These are phyloP conservation scores for Zymoseptoria crescenta DNA, from an alignment of 2,329 filamentous ascomycete species.

Conservation along the genomic window DNA sequence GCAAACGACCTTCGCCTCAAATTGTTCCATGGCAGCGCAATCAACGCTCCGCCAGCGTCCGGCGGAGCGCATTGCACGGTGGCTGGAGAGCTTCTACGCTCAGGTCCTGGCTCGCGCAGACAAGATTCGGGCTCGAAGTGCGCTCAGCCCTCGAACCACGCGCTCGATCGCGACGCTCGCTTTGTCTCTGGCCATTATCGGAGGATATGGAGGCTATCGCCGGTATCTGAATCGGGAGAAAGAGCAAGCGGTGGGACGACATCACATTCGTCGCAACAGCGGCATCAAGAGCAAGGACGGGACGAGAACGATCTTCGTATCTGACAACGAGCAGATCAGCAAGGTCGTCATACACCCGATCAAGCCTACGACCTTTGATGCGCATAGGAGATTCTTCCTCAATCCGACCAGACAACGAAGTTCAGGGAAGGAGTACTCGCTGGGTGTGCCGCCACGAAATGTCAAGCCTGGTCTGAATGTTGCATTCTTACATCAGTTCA, in stretches of 20 bases:
- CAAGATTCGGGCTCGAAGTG: slow-evolving; percentile 43
- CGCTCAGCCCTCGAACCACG: slow-evolving; percentile 59
- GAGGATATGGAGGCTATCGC: slow-evolving; percentile 68
- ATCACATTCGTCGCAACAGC: slow-evolving; percentile 82
- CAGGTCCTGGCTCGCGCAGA: slow-evolving; percentile 40
- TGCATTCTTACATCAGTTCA: slow-evolving; percentile 92
- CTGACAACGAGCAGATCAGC: slow-evolving; percentile 77
- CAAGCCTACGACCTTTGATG: slow-evolving; percentile 90
- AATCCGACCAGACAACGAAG: slow-evolving; percentile 67
- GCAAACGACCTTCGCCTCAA: too few species aligned
- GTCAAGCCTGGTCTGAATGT: slow-evolving; percentile 92
- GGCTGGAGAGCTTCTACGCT: slow-evolving; percentile 33
- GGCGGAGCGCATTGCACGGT: slow-evolving; percentile 24
- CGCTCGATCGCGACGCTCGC: slow-evolving; percentile 69
- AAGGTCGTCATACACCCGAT: slow-evolving; percentile 88
- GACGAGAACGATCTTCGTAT: slow-evolving; percentile 88
- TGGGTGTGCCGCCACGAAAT: slow-evolving; percentile 70
- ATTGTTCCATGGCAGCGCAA: slow-evolving; percentile 65
- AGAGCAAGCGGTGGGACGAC: slow-evolving; percentile 74
- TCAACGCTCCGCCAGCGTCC: slow-evolving; percentile 58
- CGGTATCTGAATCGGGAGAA: slow-evolving; percentile 66
- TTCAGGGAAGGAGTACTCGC: slow-evolving; percentile 51
- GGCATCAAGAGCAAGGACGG: slow-evolving; percentile 92
- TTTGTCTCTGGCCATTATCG: slow-evolving; percentile 69
- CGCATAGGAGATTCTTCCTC: slow-evolving; percentile 84